Evolutionary conservation across 164 flowering plant species (phyloP).

Genomic region (Cinnamomum chago): DNA sequence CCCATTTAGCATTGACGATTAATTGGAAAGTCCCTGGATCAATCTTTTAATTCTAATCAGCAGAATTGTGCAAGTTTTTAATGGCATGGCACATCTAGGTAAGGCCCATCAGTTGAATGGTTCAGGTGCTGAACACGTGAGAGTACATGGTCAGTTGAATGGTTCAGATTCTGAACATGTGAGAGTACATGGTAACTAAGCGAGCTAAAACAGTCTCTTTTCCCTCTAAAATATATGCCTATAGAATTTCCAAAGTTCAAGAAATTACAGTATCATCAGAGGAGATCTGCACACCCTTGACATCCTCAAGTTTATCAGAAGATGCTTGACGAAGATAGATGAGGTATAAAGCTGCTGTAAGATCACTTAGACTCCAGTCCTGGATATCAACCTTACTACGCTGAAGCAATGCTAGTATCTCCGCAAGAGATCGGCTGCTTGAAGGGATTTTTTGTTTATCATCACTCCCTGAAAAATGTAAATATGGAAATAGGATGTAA

Average conservation of each 20-base stretch:
- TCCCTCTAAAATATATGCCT: background rate
- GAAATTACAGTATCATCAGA: constrained; percentile 54
- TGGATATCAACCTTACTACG: constrained; percentile 67
- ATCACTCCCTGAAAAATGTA: constrained; percentile 38
- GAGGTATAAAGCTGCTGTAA: constrained; percentile 78
- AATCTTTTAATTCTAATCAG: background rate
- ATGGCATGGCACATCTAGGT: background rate
- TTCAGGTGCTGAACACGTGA: too few relatives aligned
- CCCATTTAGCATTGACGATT: background rate
- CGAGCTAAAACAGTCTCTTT: background rate
- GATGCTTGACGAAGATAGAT: constrained; percentile 89
- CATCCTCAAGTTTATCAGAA: constrained; percentile 50
- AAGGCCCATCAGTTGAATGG: background rate
- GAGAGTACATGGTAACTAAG: background rate
- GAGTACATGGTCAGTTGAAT: background rate
- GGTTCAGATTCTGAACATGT: background rate
- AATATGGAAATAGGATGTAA: background rate
- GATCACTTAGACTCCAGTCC: constrained; percentile 92
- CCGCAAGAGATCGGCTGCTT: constrained; percentile 53
- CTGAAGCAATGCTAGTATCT: constrained; percentile 76
- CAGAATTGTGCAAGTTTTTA: background rate
- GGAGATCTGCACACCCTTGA: constrained; percentile 61
- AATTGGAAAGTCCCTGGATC: background rate
- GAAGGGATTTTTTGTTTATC: constrained; percentile 45
- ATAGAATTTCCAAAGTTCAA: constrained; percentile 7